Base-by-base conservation (phyloP, 2,329 filamentous ascomycete species). In the Aspergillus versicolor region DNA sequence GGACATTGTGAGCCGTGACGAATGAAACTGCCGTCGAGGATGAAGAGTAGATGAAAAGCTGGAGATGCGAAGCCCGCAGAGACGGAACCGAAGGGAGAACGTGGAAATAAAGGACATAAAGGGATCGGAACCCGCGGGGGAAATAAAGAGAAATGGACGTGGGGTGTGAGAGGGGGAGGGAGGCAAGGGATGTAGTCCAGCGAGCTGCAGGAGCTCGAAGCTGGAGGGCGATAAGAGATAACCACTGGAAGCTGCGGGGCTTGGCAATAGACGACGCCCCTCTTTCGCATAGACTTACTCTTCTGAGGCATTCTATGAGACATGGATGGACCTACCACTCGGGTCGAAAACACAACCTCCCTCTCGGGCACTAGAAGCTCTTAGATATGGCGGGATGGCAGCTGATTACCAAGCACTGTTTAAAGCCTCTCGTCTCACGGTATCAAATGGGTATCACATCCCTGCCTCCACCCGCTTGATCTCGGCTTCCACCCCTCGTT, bases 231-330 rank as follows among this genome's bases (percentile, higher is more conserved):
- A 37, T n/a, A 30, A 30, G 27, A 30, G 48, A 42, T 34, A 47
- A 46, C 43, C 51, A 47, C 32, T 51, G 40, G 53, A 40, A 44
- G 32, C 30, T 56, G 24, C 52, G 37, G 44, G 22, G 21, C 54
- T 47, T 43, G 48, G 43, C 48, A 45, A 8, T 38, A 56, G 21
- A 53, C 34, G 21, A n/a, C n/a, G 54, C 51, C 61, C 59, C 63
- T 60, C 57, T 55, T 50, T 71, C 70, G 70, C 61, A 64, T 71
- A 62, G 60, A 73, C 67, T 65, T 72, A 59, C 70, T 72, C 67
- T 70, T 73, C 60, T 47, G 17, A 61, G 67, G 56, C 27, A 41
- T 38, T 37, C 17, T 30, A 37, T 44, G 27, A 24, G 40, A 8
- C 40, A 40, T 15, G 21, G 21, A 21, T 15, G 8, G 37, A 40